Conservation (phyloP, 2,329 filamentous ascomycete genomes). For the Colletotrichum orchidophilum region DNA sequence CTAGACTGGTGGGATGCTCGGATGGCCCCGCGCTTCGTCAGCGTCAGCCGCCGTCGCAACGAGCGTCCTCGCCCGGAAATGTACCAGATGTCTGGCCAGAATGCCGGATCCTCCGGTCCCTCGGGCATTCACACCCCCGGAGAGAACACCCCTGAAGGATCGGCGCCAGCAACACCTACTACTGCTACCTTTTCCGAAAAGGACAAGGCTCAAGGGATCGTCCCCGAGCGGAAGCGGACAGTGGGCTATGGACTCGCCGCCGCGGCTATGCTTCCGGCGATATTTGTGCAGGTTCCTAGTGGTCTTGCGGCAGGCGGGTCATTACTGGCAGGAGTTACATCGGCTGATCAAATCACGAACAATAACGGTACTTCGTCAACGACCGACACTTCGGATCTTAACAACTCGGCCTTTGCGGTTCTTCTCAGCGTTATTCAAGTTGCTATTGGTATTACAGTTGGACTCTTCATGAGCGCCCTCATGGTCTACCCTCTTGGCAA, state of each 20-base stretch:
- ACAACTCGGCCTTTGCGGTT: slow-evolving; percentile 61
- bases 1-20: slow-evolving; percentile 59
- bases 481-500: slow-evolving; percentile 67
- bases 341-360: slow-evolving; percentile 63
- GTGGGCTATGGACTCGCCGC: slow-evolving; percentile 82
- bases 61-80: slow-evolving; percentile 38
- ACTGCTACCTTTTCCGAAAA: slow-evolving; percentile 1
- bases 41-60: slow-evolving; percentile 37
- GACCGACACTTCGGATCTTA: slow-evolving; percentile 39
- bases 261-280: slow-evolving; percentile 85
- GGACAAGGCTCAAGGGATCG: slow-evolving; percentile 38
- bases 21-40: slow-evolving; percentile 50
- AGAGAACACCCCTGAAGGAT: background rate
- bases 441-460: slow-evolving; percentile 70
- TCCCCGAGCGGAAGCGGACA: slow-evolving; percentile 43
- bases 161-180: slow-evolving; percentile 24
- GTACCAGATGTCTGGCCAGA: slow-evolving; percentile 30
- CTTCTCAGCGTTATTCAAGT: slow-evolving; percentile 68
- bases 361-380: slow-evolving; percentile 47
- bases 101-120: background rate
- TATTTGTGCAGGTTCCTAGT: slow-evolving; percentile 77
- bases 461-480: slow-evolving; percentile 64
- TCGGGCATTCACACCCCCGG: slow-evolving; percentile 14
- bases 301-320: slow-evolving; percentile 70
- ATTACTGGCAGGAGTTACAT: slow-evolving; percentile 65